Base-by-base conservation (phyloP, 768 basidiomycete genomes). In the Megacollybia marginata region DNA sequence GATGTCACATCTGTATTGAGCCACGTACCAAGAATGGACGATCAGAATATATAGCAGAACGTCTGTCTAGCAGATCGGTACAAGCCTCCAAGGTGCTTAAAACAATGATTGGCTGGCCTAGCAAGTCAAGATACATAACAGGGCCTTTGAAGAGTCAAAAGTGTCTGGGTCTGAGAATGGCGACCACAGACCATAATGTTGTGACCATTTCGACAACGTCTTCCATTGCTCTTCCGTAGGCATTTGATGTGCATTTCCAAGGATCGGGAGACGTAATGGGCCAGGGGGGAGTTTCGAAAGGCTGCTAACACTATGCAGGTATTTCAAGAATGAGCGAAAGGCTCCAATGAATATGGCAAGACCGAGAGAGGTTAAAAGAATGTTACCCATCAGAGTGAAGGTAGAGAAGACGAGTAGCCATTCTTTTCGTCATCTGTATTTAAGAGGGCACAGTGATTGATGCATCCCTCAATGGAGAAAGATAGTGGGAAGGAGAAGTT, bases 131-230 rank as follows among this genome's bases (percentile, higher is more conserved):
- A 32, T 47, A 47, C 12, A 36, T 47, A n/a, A 47, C 15, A 36
- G 28, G 28, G 28, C 44, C 44, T 44, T 13, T 13, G 28, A 23
- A 23, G 10, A 4, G 9, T 18, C 9, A 7, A 38, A 12, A 40
- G 56, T 1, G 66, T 61, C 6, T 58, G 44, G 18, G 13, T 40
- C 18, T 40, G 38, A 40, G 38, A 40, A 40, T 18, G n/a, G 13
- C 5, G 13, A 23, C 5, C 15, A 40, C 38, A 40, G 15, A 40
- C 38, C 15, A 40, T 15, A 18, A 5, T 40, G 15, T 18, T 40
- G 13, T 5, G 15, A 40, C 38, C 38, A 40, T 13, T 18, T 13
- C 15, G 13, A 18, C 15, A 15, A 40, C 18, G 38, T 40, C 38
- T 40, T 18, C 38, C 38, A 40, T 40, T 40, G 15, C 18, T 18